Conservation (phyloP, 208 protist genomes). For the Phytomonas serpens region DNA sequence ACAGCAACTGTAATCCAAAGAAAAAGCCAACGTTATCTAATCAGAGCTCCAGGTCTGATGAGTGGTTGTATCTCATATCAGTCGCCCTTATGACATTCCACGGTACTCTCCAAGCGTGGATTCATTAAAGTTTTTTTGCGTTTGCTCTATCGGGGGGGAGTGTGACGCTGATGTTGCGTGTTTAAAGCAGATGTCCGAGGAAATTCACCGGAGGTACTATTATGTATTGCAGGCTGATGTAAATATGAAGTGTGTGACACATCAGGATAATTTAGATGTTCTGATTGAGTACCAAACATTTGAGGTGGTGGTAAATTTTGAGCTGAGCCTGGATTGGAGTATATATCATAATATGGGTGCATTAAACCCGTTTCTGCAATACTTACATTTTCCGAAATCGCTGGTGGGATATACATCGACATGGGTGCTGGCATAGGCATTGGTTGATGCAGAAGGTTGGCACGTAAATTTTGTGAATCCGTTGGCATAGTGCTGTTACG, state of each 20-base stretch:
- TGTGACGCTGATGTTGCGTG: background rate
- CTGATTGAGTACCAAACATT: background rate
- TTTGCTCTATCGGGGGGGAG: background rate
- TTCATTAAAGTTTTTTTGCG: background rate
- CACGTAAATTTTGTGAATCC: conserved; percentile 3
- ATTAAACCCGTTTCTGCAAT: background rate
- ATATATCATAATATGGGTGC: background rate
- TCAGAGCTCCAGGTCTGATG: background rate
- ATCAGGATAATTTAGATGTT: background rate
- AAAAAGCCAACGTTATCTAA: background rate
- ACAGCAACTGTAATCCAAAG: background rate
- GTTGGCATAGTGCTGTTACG: conserved; percentile 6
- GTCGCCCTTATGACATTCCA: background rate
- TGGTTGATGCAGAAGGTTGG: conserved; percentile 6
- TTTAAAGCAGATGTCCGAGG: background rate
- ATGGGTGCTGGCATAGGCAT: background rate
- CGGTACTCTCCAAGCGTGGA: background rate
- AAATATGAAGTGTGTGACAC: background rate
- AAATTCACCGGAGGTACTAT: background rate
- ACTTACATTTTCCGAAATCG: background rate
- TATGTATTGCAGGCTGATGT: background rate
- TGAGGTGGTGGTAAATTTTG: conserved; percentile 3
- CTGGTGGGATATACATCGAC: background rate
- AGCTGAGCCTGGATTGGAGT: background rate
- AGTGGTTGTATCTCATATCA: background rate